phyloP scores from a whole-genome alignment of 805 yeast species.

The Schwanniomyces occidentalis region DNA sequence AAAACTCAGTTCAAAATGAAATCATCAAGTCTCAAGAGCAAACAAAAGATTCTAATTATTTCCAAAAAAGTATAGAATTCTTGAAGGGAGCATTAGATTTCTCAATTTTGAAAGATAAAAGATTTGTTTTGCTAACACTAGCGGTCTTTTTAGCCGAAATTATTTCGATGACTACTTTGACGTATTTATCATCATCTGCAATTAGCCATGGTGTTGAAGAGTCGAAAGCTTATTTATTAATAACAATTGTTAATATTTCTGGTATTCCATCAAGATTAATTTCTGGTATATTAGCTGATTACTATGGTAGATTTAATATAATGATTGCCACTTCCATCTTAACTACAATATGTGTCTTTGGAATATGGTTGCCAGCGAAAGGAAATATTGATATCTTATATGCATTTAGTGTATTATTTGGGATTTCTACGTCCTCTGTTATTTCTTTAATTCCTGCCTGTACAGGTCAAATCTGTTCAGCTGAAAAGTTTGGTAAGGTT shows the following conservation, averaged over 20 bases:
- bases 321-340: slow-evolving; percentile 22
- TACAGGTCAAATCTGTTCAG: slow-evolving; percentile 57
- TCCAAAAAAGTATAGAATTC: slow-evolving; percentile 15
- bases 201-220: slow-evolving; percentile 21
- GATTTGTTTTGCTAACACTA: slow-evolving; percentile 23
- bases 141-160: slow-evolving; percentile 42
- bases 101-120: slow-evolving; percentile 19
- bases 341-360: slow-evolving; percentile 22
- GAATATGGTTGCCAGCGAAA: slow-evolving; percentile 35
- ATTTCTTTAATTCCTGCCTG: slow-evolving; percentile 60
- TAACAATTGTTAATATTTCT: slow-evolving; percentile 27
- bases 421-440: slow-evolving; percentile 57
- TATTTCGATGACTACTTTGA: slow-evolving; percentile 44
- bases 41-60: background rate
- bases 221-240: slow-evolving; percentile 20
- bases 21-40: background rate
- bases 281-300: slow-evolving; percentile 28
- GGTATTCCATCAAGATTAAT: slow-evolving; percentile 28
- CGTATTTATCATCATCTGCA: slow-evolving; percentile 29
- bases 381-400: slow-evolving; percentile 32
- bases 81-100: slow-evolving; percentile 28
- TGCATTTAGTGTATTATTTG: slow-evolving; percentile 52
- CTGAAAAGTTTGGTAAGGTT: slow-evolving; percentile 54
- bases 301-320: slow-evolving; percentile 27
- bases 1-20: background rate